Percentiles rank a stretch among this genome's conserved stretches.
Evolutionary conservation across 2,329 filamentous ascomycete species (phyloP).

Genomic region (Diaporthe velutina): DNA sequence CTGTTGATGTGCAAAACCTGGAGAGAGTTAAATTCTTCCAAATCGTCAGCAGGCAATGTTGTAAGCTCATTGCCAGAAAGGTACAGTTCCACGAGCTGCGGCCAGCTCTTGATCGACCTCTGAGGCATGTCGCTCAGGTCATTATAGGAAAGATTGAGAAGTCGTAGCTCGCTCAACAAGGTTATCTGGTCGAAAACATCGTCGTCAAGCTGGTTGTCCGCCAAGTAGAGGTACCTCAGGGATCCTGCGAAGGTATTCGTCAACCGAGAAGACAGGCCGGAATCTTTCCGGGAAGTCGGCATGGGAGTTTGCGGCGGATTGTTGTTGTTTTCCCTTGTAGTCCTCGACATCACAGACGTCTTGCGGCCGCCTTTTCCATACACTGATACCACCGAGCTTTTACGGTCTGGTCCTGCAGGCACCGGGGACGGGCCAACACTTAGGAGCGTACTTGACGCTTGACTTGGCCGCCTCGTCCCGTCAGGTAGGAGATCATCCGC

Average conservation of each 20-base stretch:
- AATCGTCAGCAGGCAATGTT: slow-evolving; percentile 90
- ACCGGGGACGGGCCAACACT: slow-evolving; percentile 82
- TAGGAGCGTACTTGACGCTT: slow-evolving; percentile 76
- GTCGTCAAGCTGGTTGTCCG: slow-evolving; percentile 94
- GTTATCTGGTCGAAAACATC: slow-evolving; percentile 95
- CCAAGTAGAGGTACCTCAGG: slow-evolving; percentile 85
- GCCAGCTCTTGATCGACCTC: slow-evolving; percentile 89
- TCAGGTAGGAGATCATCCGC: slow-evolving; percentile 80
- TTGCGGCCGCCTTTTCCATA: slow-evolving; percentile 86
- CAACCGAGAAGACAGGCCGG: slow-evolving; percentile 82
- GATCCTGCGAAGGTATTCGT: slow-evolving; percentile 90
- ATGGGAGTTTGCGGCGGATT: slow-evolving; percentile 61
- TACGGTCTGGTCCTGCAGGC: slow-evolving; percentile 72
- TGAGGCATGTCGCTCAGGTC: slow-evolving; percentile 93
- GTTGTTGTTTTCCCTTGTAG: slow-evolving; percentile 60
- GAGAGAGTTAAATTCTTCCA: slow-evolving; percentile 89
- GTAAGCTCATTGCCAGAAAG: slow-evolving; percentile 95
- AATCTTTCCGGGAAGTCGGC: slow-evolving; percentile 82
- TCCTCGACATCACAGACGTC: slow-evolving; percentile 83
- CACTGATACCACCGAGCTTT: slow-evolving; percentile 86
- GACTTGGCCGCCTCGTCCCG: slow-evolving; percentile 80
- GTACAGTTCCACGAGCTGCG: slow-evolving; percentile 90
- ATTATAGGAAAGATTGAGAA: slow-evolving; percentile 96
- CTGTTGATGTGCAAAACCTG: slow-evolving; percentile 95
- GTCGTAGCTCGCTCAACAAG: slow-evolving; percentile 83